Evolutionary conservation across 805 yeast species (phyloP), one percentile per base, ranked within the genome.

Genomic region (Kodamaea laetipori): DNA sequence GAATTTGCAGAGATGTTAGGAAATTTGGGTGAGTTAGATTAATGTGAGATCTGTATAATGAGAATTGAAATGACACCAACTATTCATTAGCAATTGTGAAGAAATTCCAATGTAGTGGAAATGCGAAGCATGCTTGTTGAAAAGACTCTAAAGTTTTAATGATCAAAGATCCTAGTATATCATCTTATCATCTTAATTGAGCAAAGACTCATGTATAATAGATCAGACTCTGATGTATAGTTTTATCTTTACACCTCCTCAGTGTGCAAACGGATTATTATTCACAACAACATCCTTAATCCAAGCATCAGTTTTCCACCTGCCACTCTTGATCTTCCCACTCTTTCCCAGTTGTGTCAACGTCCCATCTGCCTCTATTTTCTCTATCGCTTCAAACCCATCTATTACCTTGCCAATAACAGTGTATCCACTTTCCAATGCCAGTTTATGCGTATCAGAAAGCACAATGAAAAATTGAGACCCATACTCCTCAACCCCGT

Each of bases 1-100:
- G 75, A 67, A 43, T 71, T 71, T 55, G 75, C 72, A 1, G 71
- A 66, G 44, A 65, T 71, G 6, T 43, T 71, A 30, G 75, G 75
- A 1, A 58, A 56, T 17, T 45, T 71, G 9, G 75, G 74, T 4
- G 73, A 70, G 43, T 55, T 60, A 7, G 70, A 64, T 39, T 58
- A 39, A 31, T 12, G n/a, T n/a, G n/a, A n/a, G n/a, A n/a, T n/a
- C n/a, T 12, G 38, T 21, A 21, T 21, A 21, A 21, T 21, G 24
- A 21, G n/a, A n/a, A n/a, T n/a, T n/a, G n/a, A n/a, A n/a, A n/a
- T n/a, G n/a, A n/a, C n/a, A n/a, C n/a, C n/a, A n/a, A n/a, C n/a
- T n/a, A n/a, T n/a, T n/a, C n/a, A n/a, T n/a, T n/a, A n/a, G n/a
- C n/a, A n/a, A n/a, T n/a, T n/a, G n/a, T n/a, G n/a, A n/a, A n/a